These are phyloP conservation scores for Anthracocystis setariae DNA, from an alignment of 1,284 basidiomycete genomes.

Conservation along the genomic window DNA sequence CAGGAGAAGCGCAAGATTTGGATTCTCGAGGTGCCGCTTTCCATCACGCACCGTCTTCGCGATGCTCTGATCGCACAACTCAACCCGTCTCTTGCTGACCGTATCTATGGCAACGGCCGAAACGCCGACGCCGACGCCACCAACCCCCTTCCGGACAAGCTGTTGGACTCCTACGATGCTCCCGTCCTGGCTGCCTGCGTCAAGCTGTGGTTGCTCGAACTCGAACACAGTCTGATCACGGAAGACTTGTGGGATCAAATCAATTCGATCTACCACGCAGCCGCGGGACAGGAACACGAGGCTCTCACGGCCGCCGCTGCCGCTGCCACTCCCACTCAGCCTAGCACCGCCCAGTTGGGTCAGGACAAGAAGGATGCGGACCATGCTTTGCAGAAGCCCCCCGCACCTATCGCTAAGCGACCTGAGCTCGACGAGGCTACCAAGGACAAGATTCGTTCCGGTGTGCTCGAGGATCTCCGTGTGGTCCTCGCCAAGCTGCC, in stretches of 20 bases:
- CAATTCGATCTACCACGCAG: conserved; percentile 60
- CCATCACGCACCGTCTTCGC: conserved; percentile 82
- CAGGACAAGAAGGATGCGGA: conserved; percentile 6
- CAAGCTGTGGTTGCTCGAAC: conserved; percentile 76
- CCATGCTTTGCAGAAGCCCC: not conserved
- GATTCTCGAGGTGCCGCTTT: conserved; percentile 82
- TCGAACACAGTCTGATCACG: conserved; percentile 54
- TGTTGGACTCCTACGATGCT: conserved; percentile 81
- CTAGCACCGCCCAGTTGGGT: conserved; percentile 2
- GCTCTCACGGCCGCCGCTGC: conserved; percentile 28
- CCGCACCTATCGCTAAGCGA: conserved; percentile 66
- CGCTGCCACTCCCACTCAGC: conserved; percentile 9
- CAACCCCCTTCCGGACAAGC: conserved; percentile 68
- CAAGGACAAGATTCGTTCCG: conserved; percentile 74
- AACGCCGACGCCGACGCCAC: conserved; percentile 8
- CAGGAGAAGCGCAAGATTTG: conserved; percentile 86
- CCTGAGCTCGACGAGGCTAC: conserved; percentile 83
- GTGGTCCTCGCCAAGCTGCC: conserved; percentile 79
- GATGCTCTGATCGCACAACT: conserved; percentile 75
- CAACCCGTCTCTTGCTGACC: conserved; percentile 35
- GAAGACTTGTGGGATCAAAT: conserved; percentile 62
- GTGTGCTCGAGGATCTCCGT: conserved; percentile 76
- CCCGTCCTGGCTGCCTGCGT: conserved; percentile 84
- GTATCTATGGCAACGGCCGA: conserved; percentile 27
- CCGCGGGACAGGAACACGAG: conserved; percentile 54